A percentile compares a stretch with the other conserved stretches of the same genome.
These are phyloP conservation scores for Fusarium staphyleae DNA, from an alignment of 2,329 filamentous ascomycete species.

Conservation along the genomic window DNA sequence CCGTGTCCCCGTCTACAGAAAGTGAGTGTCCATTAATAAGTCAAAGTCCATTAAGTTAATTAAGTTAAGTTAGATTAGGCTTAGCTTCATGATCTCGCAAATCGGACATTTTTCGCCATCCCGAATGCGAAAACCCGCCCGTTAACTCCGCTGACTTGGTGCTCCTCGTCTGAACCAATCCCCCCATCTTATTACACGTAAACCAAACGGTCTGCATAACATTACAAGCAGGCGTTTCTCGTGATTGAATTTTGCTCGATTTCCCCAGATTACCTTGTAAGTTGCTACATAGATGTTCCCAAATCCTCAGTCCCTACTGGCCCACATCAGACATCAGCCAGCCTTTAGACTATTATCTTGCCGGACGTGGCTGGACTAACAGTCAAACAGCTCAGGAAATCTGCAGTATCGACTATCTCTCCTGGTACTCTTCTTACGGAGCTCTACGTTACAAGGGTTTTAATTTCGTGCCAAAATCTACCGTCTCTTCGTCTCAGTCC, in stretches of 20 bases:
- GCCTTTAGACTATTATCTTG: slow-evolving; percentile 17
- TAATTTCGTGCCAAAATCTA: slow-evolving; percentile 6
- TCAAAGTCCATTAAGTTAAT: no score
- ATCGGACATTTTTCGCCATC: slow-evolving; percentile 37
- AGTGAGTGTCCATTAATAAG: no score
- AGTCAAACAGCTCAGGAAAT: slow-evolving; percentile 25
- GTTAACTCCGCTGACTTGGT: slow-evolving; percentile 30
- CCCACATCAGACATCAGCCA: slow-evolving; percentile 36
- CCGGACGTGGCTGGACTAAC: slow-evolving; percentile 38
- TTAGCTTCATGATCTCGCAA: slow-evolving; percentile 27
- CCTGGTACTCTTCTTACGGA: slow-evolving; percentile 7
- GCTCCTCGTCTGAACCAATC: slow-evolving; percentile 16
- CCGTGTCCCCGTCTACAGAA: background rate
- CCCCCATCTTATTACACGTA: slow-evolving; percentile 20
- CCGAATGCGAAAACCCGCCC: slow-evolving; percentile 34
- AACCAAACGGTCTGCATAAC: slow-evolving; percentile 3
- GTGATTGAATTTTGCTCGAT: background rate
- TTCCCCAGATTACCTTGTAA: background rate
- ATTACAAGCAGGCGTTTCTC: slow-evolving; percentile 2
- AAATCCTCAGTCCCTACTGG: slow-evolving; percentile 24
- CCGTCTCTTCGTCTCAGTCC: slow-evolving; percentile 19
- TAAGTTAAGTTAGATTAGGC: slow-evolving; percentile 15
- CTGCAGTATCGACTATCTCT: slow-evolving; percentile 12
- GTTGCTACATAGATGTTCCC: slow-evolving; percentile 8
- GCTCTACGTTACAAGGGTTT: slow-evolving; percentile 8